Evolutionary conservation across 148 eudicot genomes (phyloP).

Genomic region (Camellia japonica): DNA sequence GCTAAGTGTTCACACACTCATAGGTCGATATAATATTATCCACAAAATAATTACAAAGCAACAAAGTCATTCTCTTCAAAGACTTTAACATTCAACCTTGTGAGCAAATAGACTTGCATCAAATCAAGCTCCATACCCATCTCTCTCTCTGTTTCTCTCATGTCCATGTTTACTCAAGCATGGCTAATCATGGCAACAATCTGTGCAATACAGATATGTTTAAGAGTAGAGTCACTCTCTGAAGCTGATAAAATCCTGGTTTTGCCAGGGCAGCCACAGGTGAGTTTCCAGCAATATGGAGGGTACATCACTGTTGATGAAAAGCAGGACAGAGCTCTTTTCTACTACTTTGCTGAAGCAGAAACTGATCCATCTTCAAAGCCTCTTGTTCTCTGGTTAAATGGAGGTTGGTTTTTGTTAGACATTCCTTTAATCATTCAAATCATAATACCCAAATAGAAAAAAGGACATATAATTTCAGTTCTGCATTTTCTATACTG

Average conservation of each 20-base stretch:
- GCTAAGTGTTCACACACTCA: neutral
- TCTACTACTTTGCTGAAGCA: conserved; percentile 76
- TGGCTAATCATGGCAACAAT: conserved; percentile 20
- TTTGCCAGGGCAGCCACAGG: conserved; percentile 76
- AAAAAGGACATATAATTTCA: neutral
- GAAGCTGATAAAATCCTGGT: conserved; percentile 38
- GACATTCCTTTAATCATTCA: neutral
- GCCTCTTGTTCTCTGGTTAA: conserved; percentile 81
- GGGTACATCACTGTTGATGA: conserved; percentile 62
- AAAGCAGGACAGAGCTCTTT: conserved; percentile 40
- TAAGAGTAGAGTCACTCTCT: conserved; percentile 12
- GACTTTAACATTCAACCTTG: neutral
- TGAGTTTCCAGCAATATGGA: conserved; percentile 57
- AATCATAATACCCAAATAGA: neutral
- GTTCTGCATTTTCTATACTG: neutral
- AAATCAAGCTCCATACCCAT: neutral
- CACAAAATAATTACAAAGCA: neutral
- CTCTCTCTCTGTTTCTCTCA: conserved; percentile 17
- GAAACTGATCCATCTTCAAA: conserved; percentile 45
- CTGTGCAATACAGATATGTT: conserved; percentile 13
- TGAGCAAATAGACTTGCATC: neutral
- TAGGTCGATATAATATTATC: neutral
- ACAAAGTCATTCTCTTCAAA: neutral
- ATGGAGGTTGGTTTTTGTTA: conserved; percentile 53
- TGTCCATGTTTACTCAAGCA: conserved; percentile 32